Base-by-base conservation (phyloP, 331 rosid genomes). In the Cydonia oblonga region DNA sequence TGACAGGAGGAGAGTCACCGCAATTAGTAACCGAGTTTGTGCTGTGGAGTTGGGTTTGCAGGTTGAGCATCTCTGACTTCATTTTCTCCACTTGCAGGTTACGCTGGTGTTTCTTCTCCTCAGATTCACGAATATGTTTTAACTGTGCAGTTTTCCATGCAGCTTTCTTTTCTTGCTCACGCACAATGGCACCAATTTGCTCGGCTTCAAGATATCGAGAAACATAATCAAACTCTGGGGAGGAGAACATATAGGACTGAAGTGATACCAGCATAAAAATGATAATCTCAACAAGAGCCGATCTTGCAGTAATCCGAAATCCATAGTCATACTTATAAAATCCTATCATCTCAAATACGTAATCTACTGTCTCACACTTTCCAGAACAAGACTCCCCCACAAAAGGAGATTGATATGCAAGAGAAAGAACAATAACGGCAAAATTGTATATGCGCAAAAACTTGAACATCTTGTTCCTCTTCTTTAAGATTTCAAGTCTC, bases 71-170 rank as follows among this genome's bases (percentile, higher is more conserved):
- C 86, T 95, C 99, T 64, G 96, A 84, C 78, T 95, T 95, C 89
- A 95, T 95, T 87, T 91, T 95, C 86, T 95, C 99, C 74, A 95
- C 99, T 83, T 95, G 99, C 87, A 95, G 74, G 78, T 95, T 95
- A 62, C 97, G 96, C 77, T 81, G 90, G 56, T 58, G 75, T 78
- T 95, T 91, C 72, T 81, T 83, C 84, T 91, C 97, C 84, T 95
- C 92, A 44, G 86, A 83, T 76, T 88, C 92, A 26, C 97, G 96
- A 69, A 90, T 90, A 76, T 88, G 89, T 74, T 87, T 88, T 60
- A 95, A 81, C 64, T 95, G 99, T 74, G 75, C 93, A 72, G 90
- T 95, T 88, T 95, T 95, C 99, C 99, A 91, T 8, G 97, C 93
- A 79, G 97, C 99, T 79, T 86, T 95, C 81, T 95, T 95, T 80